A percentile compares a stretch with the other conserved stretches of the same genome.
Evolutionary conservation across 352 stramenopile genomes (phyloP).

Genomic region (Phytophthora meadii): DNA sequence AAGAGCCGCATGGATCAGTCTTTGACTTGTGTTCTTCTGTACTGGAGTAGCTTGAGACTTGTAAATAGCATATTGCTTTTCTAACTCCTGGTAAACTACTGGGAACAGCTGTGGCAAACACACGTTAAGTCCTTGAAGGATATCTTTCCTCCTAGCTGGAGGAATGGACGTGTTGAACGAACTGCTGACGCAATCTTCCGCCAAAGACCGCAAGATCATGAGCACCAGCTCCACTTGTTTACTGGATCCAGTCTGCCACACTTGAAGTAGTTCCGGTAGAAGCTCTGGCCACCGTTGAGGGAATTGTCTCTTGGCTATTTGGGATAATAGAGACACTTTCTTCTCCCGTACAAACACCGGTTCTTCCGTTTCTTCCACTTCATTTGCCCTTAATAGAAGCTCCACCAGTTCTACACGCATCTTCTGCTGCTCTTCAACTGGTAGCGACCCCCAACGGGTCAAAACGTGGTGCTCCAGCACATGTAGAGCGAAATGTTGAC

Average conservation of each 20-base stretch:
- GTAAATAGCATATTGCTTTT: conserved; percentile 72
- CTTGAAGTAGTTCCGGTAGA: conserved; percentile 64
- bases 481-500: conserved; percentile 83
- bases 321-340: conserved; percentile 72
- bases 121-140: conserved; percentile 80
- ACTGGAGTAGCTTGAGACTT: conserved; percentile 24
- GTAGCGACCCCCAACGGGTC: conserved; percentile 59
- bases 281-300: conserved; percentile 83
- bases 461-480: conserved; percentile 78
- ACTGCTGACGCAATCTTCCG: conserved; percentile 82
- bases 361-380: conserved; percentile 31
- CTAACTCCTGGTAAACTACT: conserved; percentile 75
- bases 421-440: conserved; percentile 47
- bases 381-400: conserved; percentile 45
- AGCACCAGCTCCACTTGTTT: conserved; percentile 75
- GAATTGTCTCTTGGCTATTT: conserved; percentile 84
- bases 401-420: conserved; percentile 67
- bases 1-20: conserved; percentile 66
- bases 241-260: conserved; percentile 55
- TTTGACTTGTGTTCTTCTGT: conserved; percentile 47
- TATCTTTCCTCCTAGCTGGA: conserved; percentile 75
- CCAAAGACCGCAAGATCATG: conserved; percentile 73
- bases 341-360: conserved; percentile 81
- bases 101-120: conserved; percentile 73
- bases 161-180: conserved; percentile 84